A percentile compares a stretch with the other conserved stretches of the same genome.
phyloP scores from a whole-genome alignment of 148 eudicot genomes.

The Oxyria digyna region DNA sequence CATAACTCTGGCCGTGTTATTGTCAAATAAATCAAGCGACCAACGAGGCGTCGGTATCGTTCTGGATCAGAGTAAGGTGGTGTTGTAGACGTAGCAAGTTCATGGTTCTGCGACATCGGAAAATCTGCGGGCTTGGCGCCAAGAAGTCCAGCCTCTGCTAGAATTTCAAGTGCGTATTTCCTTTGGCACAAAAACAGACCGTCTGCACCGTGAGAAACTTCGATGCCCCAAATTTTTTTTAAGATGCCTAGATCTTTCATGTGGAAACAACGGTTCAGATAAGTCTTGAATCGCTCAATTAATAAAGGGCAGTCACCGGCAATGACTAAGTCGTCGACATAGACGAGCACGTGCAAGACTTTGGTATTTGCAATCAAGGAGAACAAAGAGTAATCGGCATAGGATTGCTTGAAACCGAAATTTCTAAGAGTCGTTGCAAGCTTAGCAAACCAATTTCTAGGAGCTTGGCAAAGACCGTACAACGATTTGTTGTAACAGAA shows the following conservation, averaged over 20 bases:
- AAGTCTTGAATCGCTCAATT: no score
- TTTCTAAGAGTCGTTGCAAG: neutral
- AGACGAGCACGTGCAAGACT: neutral
- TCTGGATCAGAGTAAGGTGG: neutral
- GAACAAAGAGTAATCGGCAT: neutral
- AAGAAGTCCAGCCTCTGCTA: neutral
- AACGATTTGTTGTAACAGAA: no score
- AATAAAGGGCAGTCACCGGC: no score
- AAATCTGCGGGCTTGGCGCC: neutral
- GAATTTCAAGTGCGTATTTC: neutral
- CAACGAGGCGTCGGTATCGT: neutral
- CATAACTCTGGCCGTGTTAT: no score
- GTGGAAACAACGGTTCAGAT: no score
- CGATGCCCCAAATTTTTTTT: no score
- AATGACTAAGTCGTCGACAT: no score
- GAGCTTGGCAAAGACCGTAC: neutral
- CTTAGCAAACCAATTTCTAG: neutral
- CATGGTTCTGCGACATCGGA: neutral
- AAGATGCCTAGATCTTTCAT: no score
- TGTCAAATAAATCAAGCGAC: no score
- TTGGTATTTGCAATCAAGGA: neutral
- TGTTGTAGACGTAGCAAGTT: neutral
- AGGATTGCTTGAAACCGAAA: neutral
- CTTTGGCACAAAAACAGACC: no score
- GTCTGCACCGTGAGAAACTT: no score